Evolutionary conservation across 805 yeast species (phyloP).

Genomic region (Candida corydali): DNA sequence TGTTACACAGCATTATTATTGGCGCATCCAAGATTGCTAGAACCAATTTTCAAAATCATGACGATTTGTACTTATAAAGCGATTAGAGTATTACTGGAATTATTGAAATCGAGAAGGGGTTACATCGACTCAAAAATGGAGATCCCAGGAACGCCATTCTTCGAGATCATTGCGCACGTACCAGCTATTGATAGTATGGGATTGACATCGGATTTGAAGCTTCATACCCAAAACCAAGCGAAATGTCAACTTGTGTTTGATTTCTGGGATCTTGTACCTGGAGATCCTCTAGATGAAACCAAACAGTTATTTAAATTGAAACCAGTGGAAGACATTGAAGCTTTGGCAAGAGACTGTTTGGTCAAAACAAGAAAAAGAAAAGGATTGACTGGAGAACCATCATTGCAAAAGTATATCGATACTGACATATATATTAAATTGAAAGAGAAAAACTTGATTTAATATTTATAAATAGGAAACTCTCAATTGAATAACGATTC

Average conservation of each 20-base stretch:
- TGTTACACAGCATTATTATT: slow-evolving; percentile 76
- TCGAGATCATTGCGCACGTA: slow-evolving; percentile 54
- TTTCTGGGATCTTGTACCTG: slow-evolving; percentile 80
- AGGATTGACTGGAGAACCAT: slow-evolving; percentile 74
- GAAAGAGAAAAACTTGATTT: slow-evolving; percentile 42
- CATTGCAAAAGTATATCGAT: slow-evolving; percentile 64
- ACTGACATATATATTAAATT: slow-evolving; percentile 51
- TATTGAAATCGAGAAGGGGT: slow-evolving; percentile 70
- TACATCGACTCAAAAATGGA: slow-evolving; percentile 38
- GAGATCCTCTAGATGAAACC: slow-evolving; percentile 79
- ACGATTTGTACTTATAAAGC: slow-evolving; percentile 51
- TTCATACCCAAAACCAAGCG: slow-evolving; percentile 76
- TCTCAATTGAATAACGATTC: slow-evolving; percentile 4
- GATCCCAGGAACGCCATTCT: slow-evolving; percentile 71
- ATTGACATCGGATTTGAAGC: slow-evolving; percentile 77
- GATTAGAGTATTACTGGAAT: slow-evolving; percentile 43
- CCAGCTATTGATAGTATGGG: slow-evolving; percentile 94
- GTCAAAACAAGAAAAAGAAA: slow-evolving; percentile 86
- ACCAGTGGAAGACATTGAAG: slow-evolving; percentile 61
- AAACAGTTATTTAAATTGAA: slow-evolving; percentile 62
- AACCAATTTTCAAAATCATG: slow-evolving; percentile 68
- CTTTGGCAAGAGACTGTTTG: slow-evolving; percentile 83
- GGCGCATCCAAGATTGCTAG: slow-evolving; percentile 75
- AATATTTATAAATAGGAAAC: slow-evolving; percentile 7
- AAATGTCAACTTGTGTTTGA: slow-evolving; percentile 61